A percentile compares a stretch with the other conserved stretches of the same genome.
Conservation (phyloP, 306 rosid genomes). For the Acmispon strigosus region DNA sequence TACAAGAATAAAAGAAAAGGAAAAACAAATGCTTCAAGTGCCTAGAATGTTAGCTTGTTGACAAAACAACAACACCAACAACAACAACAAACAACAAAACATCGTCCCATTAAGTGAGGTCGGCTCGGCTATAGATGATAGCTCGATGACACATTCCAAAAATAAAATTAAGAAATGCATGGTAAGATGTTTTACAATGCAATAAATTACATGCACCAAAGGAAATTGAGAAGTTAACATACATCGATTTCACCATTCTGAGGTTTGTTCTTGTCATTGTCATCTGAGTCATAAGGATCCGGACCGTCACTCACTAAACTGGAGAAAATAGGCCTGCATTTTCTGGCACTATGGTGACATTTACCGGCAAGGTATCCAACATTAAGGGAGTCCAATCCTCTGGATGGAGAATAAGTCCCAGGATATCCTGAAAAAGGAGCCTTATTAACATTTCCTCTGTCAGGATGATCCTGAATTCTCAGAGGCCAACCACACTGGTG, state of each 20-base stretch:
- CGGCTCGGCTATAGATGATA: neutral
- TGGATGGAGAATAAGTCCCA: slow-evolving; percentile 32
- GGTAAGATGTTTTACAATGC: neutral
- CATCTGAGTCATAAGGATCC: slow-evolving; percentile 66
- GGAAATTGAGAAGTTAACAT: slow-evolving; percentile 27
- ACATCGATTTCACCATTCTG: slow-evolving; percentile 44
- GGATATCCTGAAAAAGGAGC: slow-evolving; percentile 43
- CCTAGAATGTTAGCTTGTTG: neutral
- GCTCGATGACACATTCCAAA: neutral
- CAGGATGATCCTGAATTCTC: slow-evolving; percentile 51
- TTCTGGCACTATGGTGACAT: slow-evolving; percentile 33
- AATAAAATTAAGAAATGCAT: neutral
- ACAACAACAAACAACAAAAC: too few species aligned
- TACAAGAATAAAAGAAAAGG: too few species aligned
- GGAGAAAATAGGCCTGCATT: slow-evolving; percentile 39
- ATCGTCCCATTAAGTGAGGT: too few species aligned
- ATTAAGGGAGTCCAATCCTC: slow-evolving; percentile 36
- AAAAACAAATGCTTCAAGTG: neutral
- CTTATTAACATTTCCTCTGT: slow-evolving; percentile 38
- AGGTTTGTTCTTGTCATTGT: slow-evolving; percentile 30
- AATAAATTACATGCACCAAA: neutral
- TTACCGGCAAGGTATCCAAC: slow-evolving; percentile 36
- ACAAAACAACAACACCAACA: neutral
- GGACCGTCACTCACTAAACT: slow-evolving; percentile 27
- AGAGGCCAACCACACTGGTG: slow-evolving; percentile 59